Evolutionary conservation across 352 stramenopile species (phyloP).

Genomic region (Pythium sp.): DNA sequence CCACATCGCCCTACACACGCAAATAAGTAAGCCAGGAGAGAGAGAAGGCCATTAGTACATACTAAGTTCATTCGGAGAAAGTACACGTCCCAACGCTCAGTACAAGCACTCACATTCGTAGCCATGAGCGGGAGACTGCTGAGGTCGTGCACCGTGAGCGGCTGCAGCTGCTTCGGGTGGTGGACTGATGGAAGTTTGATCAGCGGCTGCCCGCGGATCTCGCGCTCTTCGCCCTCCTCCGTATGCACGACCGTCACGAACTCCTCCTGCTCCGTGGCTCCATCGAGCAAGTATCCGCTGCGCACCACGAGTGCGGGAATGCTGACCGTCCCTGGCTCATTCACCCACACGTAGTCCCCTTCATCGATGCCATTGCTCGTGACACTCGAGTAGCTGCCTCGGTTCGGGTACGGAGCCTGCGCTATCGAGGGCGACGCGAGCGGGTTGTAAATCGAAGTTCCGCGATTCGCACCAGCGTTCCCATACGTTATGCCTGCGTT

Average conservation of each 20-base stretch:
- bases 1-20: conserved; percentile 39
- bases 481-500: conserved; percentile 6
- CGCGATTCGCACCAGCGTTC: neutral
- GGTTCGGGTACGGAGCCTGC: conserved; percentile 4
- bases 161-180: conserved; percentile 60
- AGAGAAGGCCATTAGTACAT: conserved; percentile 2
- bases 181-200: conserved; percentile 56
- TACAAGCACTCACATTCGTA: conserved; percentile 38
- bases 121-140: conserved; percentile 66
- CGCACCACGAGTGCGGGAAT: conserved; percentile 61
- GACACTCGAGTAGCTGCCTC: conserved; percentile 14
- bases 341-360: conserved; percentile 68
- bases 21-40: neutral
- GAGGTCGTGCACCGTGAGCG: conserved; percentile 59
- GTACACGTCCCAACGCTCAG: conserved; percentile 1
- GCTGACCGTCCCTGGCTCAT: conserved; percentile 47
- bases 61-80: neutral
- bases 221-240: conserved; percentile 77
- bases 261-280: conserved; percentile 58
- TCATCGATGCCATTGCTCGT: conserved; percentile 38
- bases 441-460: conserved; percentile 15
- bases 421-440: conserved; percentile 11
- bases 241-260: conserved; percentile 77
- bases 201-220: conserved; percentile 55
- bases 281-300: conserved; percentile 56